phyloP scores from a whole-genome alignment of 306 rosid species.

The Prunus mume region DNA sequence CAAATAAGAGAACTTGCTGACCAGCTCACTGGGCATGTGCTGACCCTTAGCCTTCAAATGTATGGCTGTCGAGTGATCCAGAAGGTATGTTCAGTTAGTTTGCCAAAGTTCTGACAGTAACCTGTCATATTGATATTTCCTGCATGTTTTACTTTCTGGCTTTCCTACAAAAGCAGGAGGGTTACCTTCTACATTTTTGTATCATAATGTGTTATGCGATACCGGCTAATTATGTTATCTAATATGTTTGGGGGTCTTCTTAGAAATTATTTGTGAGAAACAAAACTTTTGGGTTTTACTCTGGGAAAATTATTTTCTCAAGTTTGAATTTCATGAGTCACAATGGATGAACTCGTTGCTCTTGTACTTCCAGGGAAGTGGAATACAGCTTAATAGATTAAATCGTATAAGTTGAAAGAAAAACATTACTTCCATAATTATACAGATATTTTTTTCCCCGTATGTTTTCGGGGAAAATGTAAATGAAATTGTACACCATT shows the following conservation, averaged over 20 bases:
- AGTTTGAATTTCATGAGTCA: not conserved
- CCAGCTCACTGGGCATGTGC: conserved; percentile 76
- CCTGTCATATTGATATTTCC: not conserved
- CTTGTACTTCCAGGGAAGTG: not conserved
- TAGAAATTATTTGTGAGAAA: not conserved
- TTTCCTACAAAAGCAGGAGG: not conserved
- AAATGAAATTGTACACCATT: not conserved
- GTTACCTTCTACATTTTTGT: not conserved
- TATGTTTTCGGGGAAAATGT: not conserved
- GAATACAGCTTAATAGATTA: not conserved
- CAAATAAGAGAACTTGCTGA: conserved; percentile 91
- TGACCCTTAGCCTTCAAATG: conserved; percentile 97
- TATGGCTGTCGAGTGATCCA: conserved; percentile 98
- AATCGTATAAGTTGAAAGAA: not conserved
- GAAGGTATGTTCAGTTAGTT: conserved; percentile 53
- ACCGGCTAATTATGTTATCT: not conserved
- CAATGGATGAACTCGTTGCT: not conserved
- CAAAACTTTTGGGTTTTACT: not conserved
- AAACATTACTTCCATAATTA: not conserved
- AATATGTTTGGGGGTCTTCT: not conserved
- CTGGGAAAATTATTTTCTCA: not conserved
- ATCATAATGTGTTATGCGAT: not conserved
- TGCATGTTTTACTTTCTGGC: not conserved
- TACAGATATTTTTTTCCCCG: not conserved
- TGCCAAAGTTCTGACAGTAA: not conserved